Evolutionary conservation across 495 filamentous ascomycete species (phyloP), one percentile per base, ranked within the genome.

Genomic region (Friedmanniomyces simplex): DNA sequence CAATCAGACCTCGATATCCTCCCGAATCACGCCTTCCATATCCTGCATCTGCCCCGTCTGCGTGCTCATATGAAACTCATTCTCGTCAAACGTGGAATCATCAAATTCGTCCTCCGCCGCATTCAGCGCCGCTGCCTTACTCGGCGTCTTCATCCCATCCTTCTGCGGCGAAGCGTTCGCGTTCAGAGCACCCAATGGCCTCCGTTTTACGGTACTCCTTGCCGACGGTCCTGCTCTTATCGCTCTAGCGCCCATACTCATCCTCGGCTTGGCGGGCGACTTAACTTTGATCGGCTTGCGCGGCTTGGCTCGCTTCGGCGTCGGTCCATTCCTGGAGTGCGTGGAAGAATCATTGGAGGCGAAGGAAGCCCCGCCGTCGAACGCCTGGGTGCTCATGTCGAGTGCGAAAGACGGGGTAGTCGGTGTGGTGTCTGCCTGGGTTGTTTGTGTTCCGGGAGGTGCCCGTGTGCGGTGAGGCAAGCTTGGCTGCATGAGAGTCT

Each of bases 261-360:
- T 13, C 3, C 57, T 25, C 16, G 61, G 14, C 50, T 60, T 50
- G 11, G 53, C 37, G 1, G 46, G 57, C 12, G 53, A 48, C 7
- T 36, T 4, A 2, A 46, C 43, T 20, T 42, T 43, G 52, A 63
- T 60, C 11, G 63, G 56, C 24, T 55, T 54, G 14, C 63, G 42
- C n/a, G 63, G 55, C 42, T 63, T 67, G 12, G 60, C 18, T 6
- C 69, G 66, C 49, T 73, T 73, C 1, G 65, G 65, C 14, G 68
- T 71, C 12, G 64, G 61, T 20, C 64, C 68, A 54, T 54, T 65
- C 24, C 36, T 56, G 12, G 67, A 64, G 16, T 64, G 28, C 5
- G 28, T 28, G 4, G 63, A 56, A 16, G 66, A 66, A 12, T 57
- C 59, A n/a, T 52, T 63, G 7, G 68, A 69, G 1, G 34, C 60